Evolutionary conservation across 2,329 filamentous ascomycete species (phyloP), one percentile per base, ranked within the genome.

Genomic region (Chalaropsis thielavioides): DNA sequence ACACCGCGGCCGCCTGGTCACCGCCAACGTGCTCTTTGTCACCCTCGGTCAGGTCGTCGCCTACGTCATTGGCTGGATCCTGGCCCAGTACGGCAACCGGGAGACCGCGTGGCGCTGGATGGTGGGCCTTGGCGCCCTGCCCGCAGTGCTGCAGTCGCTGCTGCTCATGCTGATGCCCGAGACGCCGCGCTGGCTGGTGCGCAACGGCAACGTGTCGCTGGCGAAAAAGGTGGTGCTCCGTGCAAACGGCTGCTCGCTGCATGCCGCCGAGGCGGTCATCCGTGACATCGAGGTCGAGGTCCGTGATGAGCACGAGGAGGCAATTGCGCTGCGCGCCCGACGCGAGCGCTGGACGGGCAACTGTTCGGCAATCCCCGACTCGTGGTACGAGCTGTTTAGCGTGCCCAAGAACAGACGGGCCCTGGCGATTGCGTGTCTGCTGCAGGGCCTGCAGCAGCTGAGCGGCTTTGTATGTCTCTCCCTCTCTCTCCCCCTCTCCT

Each of bases 41-140:
- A 96, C 92, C 0, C 78, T 89, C 11, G 92, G 92, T 0, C 92
- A 96, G 75, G 89, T 96, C 1, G 82, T 95, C 22, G 92, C 92
- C 1, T 96, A 96, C 74, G 73, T 95, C 1, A 76, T 91, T 6
- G 92, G 92, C 0, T 96, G 89, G 87, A 74, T 80, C 0, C 86
- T 95, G 59, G 81, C 84, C 5, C 79, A 81, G 65, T 77, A 78
- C 66, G 81, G 78, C 0, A 73, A 76, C 66, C 70, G 73, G 24
- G 72, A 71, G 43, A 81, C 80, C 13, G 90, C 88, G 1, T 97
- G 92, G 92, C 80, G 90, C 61, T 95, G 89, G 86, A 92, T 96
- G 83, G 91, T 96, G 0, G 92, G 92, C 0, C 75, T 96, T 0
- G 92, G 92, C 0, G 88, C 88, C 8, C 68, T 87, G 31, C 92